A percentile compares a stretch with the other conserved stretches of the same genome.
These are phyloP conservation scores for Exophiala phaeomuriformis DNA, from an alignment of 2,329 filamentous ascomycete species.

Conservation along the genomic window DNA sequence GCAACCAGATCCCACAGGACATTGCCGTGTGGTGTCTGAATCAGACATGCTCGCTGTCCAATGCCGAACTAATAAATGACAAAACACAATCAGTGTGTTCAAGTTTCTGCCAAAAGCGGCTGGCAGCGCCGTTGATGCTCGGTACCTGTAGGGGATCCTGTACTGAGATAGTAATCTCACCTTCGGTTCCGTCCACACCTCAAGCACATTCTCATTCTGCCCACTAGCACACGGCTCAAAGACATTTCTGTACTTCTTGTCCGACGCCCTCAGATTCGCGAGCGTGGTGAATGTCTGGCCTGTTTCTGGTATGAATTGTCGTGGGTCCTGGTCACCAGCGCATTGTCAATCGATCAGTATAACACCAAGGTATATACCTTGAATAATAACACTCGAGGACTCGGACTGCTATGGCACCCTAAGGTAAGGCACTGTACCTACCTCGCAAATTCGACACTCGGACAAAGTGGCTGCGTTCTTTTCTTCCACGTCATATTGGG, in stretches of 20 bases:
- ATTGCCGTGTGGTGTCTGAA: slow-evolving; percentile 60
- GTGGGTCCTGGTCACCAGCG: slow-evolving; percentile 20
- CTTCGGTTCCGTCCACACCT: slow-evolving; percentile 26
- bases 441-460: slow-evolving; percentile 25
- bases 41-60: slow-evolving; percentile 64
- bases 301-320: slow-evolving; percentile 23
- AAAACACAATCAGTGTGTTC: not conserved
- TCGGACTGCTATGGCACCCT: too few relatives aligned
- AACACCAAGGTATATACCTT: too few relatives aligned
- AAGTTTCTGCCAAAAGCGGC: too few relatives aligned
- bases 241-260: slow-evolving; percentile 16
- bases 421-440: not conserved
- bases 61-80: slow-evolving; percentile 53
- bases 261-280: slow-evolving; percentile 51
- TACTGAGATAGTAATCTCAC: too few relatives aligned
- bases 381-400: too few relatives aligned
- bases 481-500: slow-evolving; percentile 25
- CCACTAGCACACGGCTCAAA: slow-evolving; percentile 12
- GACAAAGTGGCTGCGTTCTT: slow-evolving; percentile 6
- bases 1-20: slow-evolving; percentile 74
- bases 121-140: too few relatives aligned
- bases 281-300: slow-evolving; percentile 26
- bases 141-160: too few relatives aligned
- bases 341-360: not conserved
- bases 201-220: slow-evolving; percentile 16